Conservation (phyloP, 2,329 filamentous ascomycete genomes). For the Penicillium sp. region DNA sequence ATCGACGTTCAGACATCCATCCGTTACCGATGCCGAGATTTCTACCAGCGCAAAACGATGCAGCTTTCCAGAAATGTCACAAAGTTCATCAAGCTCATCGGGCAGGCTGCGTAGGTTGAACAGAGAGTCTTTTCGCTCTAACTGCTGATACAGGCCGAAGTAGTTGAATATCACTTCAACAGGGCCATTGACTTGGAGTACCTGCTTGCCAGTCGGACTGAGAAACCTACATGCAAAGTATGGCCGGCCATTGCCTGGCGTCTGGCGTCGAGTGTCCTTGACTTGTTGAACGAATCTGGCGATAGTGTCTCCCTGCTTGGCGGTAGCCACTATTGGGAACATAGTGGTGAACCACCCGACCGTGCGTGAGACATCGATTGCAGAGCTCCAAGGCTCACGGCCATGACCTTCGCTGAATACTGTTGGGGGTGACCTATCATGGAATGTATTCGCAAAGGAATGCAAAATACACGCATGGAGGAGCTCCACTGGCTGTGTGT, state of each 20-base stretch:
- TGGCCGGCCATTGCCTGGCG: not conserved
- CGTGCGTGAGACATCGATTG: slow-evolving; percentile 2
- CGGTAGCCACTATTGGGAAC: not conserved
- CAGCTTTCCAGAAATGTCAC: not conserved
- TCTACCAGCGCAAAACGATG: not conserved
- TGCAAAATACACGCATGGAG: not conserved
- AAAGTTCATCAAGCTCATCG: not conserved
- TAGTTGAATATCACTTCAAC: slow-evolving; percentile 4
- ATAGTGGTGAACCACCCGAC: slow-evolving; percentile 1
- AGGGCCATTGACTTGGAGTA: slow-evolving; percentile 6
- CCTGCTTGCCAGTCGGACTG: not conserved
- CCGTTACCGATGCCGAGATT: not conserved
- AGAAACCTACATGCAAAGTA: not conserved
- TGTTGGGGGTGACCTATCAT: slow-evolving; percentile 5
- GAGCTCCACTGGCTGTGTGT: not conserved
- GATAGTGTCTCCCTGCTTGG: not conserved
- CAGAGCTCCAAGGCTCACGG: slow-evolving; percentile 10
- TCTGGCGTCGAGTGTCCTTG: not conserved
- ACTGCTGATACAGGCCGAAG: not conserved
- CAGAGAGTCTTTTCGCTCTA: not conserved
- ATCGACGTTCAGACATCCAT: not conserved
- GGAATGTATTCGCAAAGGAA: slow-evolving; percentile 3
- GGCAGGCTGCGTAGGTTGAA: not conserved
- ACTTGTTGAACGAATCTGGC: not conserved
- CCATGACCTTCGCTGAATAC: slow-evolving; percentile 18